Evolutionary conservation across 495 filamentous ascomycete species (phyloP).

Genomic region (Xylaria flabelliformis): DNA sequence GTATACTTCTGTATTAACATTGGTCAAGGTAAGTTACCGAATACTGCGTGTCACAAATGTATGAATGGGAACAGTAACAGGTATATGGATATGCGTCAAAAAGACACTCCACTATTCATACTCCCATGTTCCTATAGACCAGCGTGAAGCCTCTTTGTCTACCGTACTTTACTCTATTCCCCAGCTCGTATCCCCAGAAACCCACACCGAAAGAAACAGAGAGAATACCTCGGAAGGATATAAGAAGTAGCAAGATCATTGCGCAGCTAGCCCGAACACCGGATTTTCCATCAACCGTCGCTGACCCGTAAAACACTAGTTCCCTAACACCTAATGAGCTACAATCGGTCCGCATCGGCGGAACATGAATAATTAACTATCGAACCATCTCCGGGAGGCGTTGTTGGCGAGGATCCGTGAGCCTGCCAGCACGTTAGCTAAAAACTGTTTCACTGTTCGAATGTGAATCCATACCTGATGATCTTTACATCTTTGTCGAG

Average conservation of each 20-base stretch:
- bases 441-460: neutral
- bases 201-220: neutral
- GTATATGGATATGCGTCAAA: neutral
- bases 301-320: constrained; percentile 7
- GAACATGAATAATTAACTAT: neutral
- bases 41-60: constrained; percentile 7
- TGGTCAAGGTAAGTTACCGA: neutral
- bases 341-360: neutral
- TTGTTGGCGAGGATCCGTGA: constrained; percentile 63
- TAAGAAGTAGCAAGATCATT: neutral
- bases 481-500: constrained; percentile 79
- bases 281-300: neutral
- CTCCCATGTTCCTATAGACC: neutral
- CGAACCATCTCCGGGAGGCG: constrained; percentile 44
- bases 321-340: constrained; percentile 13
- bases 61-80: constrained; percentile 11
- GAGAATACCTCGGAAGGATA: neutral
- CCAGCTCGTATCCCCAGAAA: neutral
- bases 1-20: constrained; percentile 16
- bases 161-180: neutral
- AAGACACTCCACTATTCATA: neutral
- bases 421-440: constrained; percentile 32
- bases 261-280: constrained; percentile 3
- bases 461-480: constrained; percentile 67
- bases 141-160: constrained; percentile 14